Evolutionary conservation across 2,329 filamentous ascomycete genomes (phyloP), one percentile per base, ranked within the genome.

Genomic region (Onygenales sp.): DNA sequence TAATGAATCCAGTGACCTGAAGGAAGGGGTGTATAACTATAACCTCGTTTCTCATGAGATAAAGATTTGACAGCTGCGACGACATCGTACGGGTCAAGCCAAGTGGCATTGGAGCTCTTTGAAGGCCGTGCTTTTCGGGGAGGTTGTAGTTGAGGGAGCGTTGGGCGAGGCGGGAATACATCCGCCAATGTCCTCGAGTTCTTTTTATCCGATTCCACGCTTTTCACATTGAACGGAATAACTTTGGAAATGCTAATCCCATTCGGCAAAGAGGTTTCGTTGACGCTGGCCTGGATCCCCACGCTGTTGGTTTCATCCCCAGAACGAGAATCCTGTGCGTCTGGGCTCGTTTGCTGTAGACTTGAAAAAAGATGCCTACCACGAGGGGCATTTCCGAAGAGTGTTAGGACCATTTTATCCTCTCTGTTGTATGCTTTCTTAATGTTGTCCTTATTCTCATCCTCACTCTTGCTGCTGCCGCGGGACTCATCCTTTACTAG

Each of bases 291-390:
- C 17, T 70, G 70, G 39, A 49, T 14, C 17, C 21, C 47, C 6
- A n/a, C 36, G 6, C 17, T 33, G 8, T 13, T 8, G 31, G 76
- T 66, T 53, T 75, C 70, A 44, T 73, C 67, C 31, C 61, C 61
- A 27, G 65, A 63, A 51, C 61, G 58, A 6, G 63, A 58, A 7
- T 70, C 67, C 10, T 68, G 63, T 34, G 72, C 69, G 11, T 72
- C 63, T 6, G 67, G 67, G 21, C 66, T 62, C 43, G 65, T 48
- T n/a, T 65, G 62, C 58, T 86, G 87, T 49, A 95, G 74, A 67
- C 91, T 95, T 3, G 92, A 95, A 67, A 93, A 96, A 3, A 96
- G 75, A 56, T 92, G 87, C 60, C 84, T 85, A 37, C 87, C 79
- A 45, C 83, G 83, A 1, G 85, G 83, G 42, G 86, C 86, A 59